A percentile compares a stretch with the other conserved stretches of the same genome.
Conservation (phyloP, 1,284 basidiomycete species). For the Ganoderma leucocontextum region DNA sequence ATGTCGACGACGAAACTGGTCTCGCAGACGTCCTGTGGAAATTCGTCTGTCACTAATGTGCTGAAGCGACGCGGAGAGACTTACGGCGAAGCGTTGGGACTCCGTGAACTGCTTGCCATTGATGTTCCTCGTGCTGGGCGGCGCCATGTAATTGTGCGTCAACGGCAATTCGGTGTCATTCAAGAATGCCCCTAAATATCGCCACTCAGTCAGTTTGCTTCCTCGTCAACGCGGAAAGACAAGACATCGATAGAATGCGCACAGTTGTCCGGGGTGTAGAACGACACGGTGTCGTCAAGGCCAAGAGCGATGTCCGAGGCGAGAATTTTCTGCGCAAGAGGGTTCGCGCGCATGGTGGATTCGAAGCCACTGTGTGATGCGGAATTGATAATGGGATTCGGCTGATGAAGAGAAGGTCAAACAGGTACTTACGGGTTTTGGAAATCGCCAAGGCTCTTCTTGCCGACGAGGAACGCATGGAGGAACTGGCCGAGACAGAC, state of each 20-base stretch:
- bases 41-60: background rate
- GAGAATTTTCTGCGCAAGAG: slow-evolving; percentile 65
- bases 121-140: slow-evolving; percentile 52
- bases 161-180: slow-evolving; percentile 55
- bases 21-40: slow-evolving; percentile 43
- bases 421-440: slow-evolving; percentile 54
- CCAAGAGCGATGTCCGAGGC: slow-evolving; percentile 56
- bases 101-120: slow-evolving; percentile 58
- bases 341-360: slow-evolving; percentile 59
- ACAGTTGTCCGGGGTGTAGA: slow-evolving; percentile 64
- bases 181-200: slow-evolving; percentile 55
- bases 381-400: background rate
- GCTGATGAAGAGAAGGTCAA: slow-evolving; percentile 28
- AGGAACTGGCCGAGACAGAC: slow-evolving; percentile 69
- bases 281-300: slow-evolving; percentile 45
- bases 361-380: slow-evolving; percentile 55
- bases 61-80: slow-evolving; percentile 26
- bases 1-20: slow-evolving; percentile 50
- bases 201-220: background rate
- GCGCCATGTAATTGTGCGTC: slow-evolving; percentile 58
- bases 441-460: slow-evolving; percentile 42
- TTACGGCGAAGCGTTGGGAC: slow-evolving; percentile 65
- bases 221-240: background rate
- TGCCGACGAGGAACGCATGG: slow-evolving; percentile 62
- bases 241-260: background rate